Conservation (phyloP, 2,329 filamentous ascomycete species). For the Paracorniculantispora psalliotae region DNA sequence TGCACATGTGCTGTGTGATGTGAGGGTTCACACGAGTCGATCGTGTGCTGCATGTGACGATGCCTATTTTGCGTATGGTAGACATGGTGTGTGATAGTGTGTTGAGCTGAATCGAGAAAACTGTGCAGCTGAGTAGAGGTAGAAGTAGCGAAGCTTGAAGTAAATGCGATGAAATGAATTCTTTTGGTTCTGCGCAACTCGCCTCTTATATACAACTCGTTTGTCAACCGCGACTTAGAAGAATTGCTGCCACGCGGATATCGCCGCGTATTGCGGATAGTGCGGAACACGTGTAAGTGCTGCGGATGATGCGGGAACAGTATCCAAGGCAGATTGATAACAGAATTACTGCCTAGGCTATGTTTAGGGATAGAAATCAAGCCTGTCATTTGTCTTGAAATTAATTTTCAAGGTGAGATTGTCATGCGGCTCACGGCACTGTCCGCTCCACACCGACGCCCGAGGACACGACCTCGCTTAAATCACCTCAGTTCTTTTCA, state of each 20-base stretch:
- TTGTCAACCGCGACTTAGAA: neutral
- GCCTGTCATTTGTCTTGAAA: too few relatives aligned
- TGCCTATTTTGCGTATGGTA: slow-evolving; percentile 23
- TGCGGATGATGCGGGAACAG: neutral
- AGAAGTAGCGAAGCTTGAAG: too few relatives aligned
- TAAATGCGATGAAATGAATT: neutral
- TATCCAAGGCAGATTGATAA: neutral
- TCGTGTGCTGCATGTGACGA: slow-evolving; percentile 34
- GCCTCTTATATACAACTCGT: neutral
- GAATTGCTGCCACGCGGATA: neutral
- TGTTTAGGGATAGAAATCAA: too few relatives aligned
- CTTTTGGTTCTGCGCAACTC: neutral
- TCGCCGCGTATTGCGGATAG: slow-evolving; percentile 10
- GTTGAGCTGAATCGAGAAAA: neutral
- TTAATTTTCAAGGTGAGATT: neutral
- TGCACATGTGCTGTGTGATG: slow-evolving; percentile 29
- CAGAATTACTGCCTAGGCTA: too few relatives aligned
- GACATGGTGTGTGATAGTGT: neutral
- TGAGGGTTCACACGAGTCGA: slow-evolving; percentile 28
- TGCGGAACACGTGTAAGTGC: neutral
- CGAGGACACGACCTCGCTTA: too few relatives aligned
- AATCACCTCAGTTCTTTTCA: too few relatives aligned
- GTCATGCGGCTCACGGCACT: too few relatives aligned
- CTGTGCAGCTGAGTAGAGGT: too few relatives aligned
- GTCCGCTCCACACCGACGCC: too few relatives aligned